Evolutionary conservation across 1,284 basidiomycete genomes (phyloP).

Genomic region (Leccinum angustisporum): DNA sequence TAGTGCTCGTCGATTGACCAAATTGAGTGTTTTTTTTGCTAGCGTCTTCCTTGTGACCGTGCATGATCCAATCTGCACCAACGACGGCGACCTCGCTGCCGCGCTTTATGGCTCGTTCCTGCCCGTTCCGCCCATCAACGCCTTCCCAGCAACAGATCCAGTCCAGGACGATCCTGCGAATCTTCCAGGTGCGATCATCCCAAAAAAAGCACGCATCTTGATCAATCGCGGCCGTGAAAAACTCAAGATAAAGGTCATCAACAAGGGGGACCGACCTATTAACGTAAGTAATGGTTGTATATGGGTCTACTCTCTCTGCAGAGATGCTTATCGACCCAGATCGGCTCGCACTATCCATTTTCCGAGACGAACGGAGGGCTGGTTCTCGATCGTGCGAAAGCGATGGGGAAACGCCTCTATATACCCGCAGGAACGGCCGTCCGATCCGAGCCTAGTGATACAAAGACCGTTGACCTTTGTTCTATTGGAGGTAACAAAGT

Average conservation of each 20-base stretch:
- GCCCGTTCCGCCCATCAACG: slow-evolving; percentile 66
- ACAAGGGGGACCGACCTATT: slow-evolving; percentile 92
- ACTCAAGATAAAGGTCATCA: slow-evolving; percentile 78
- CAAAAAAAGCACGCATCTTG: slow-evolving; percentile 64
- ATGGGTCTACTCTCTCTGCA: neutral
- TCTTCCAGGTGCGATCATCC: slow-evolving; percentile 75
- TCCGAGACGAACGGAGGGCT: slow-evolving; percentile 86
- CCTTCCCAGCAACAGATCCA: slow-evolving; percentile 60
- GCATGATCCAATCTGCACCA: slow-evolving; percentile 89
- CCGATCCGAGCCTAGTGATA: slow-evolving; percentile 94
- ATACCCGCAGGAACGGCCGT: slow-evolving; percentile 94
- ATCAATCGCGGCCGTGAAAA: slow-evolving; percentile 77
- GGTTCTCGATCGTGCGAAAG: slow-evolving; percentile 77
- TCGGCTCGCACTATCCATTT: slow-evolving; percentile 95
- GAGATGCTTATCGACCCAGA: slow-evolving; percentile 39
- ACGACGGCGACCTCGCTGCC: slow-evolving; percentile 73
- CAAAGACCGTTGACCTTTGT: slow-evolving; percentile 82
- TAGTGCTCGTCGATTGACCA: neutral
- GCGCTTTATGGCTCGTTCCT: slow-evolving; percentile 94
- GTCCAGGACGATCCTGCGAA: slow-evolving; percentile 52
- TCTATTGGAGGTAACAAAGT: slow-evolving; percentile 72
- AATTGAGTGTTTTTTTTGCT: neutral
- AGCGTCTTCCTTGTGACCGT: slow-evolving; percentile 92
- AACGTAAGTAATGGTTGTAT: slow-evolving; percentile 54
- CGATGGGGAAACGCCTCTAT: slow-evolving; percentile 87